Percentiles rank a stretch among this genome's conserved stretches.
Evolutionary conservation across 805 yeast species (phyloP).

Genomic region (Spathaspora passalidarum): DNA sequence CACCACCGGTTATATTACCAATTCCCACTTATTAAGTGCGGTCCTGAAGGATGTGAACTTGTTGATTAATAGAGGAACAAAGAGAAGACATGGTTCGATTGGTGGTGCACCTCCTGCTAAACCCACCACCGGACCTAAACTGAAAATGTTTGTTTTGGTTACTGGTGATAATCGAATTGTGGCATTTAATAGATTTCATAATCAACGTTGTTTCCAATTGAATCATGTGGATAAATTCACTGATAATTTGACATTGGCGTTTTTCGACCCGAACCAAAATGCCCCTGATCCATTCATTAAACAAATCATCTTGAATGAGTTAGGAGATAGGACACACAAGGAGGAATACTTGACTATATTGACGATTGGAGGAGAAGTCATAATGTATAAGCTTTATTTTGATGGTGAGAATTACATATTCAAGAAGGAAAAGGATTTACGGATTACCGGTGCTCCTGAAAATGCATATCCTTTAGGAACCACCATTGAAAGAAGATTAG

Average conservation of each 20-base stretch:
- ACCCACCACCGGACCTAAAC: slow-evolving; percentile 20
- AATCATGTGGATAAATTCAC: slow-evolving; percentile 48
- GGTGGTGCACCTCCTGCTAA: slow-evolving; percentile 6
- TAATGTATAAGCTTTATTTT: slow-evolving; percentile 57
- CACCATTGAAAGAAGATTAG: slow-evolving; percentile 63
- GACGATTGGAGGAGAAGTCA: slow-evolving; percentile 79
- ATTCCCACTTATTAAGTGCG: slow-evolving; percentile 34
- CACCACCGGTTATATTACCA: slow-evolving; percentile 65
- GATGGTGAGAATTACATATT: slow-evolving; percentile 44
- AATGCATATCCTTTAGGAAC: slow-evolving; percentile 72
- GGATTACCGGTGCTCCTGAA: slow-evolving; percentile 75
- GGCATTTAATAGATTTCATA: slow-evolving; percentile 55
- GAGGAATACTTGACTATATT: slow-evolving; percentile 68
- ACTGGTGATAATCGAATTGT: slow-evolving; percentile 77
- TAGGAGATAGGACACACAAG: slow-evolving; percentile 56
- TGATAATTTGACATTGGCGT: slow-evolving; percentile 38
- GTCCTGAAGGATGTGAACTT: slow-evolving; percentile 28
- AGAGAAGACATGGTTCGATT: slow-evolving; percentile 23
- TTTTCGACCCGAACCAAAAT: slow-evolving; percentile 49
- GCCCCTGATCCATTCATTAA: slow-evolving; percentile 74
- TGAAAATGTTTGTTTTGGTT: slow-evolving; percentile 56
- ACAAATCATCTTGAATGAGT: slow-evolving; percentile 56
- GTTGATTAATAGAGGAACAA: slow-evolving; percentile 24
- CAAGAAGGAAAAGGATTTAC: slow-evolving; percentile 41
- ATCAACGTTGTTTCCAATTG: slow-evolving; percentile 52